Conservation (phyloP, 345 rosid genomes). For the Odontarrhena argentea region DNA sequence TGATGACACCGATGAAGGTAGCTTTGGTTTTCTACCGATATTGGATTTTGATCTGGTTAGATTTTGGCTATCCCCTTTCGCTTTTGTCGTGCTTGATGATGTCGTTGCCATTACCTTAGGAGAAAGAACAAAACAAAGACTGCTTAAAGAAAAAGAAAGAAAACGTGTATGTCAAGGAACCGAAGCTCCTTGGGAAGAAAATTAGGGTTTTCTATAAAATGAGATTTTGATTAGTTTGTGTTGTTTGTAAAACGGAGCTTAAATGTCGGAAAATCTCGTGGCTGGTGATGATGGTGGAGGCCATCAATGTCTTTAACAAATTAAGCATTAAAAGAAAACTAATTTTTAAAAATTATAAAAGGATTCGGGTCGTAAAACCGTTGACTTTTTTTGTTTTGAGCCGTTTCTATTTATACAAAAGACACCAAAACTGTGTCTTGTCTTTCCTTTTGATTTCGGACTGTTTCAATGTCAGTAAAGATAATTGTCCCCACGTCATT, state of each 20-base stretch:
- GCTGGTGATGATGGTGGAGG: conserved; percentile 44
- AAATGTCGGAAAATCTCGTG: conserved; percentile 33
- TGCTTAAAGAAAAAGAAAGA: conserved; percentile 1
- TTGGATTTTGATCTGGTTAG: conserved; percentile 36
- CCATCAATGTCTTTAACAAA: conserved; percentile 37
- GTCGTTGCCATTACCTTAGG: conserved; percentile 48
- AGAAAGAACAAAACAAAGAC: background rate
- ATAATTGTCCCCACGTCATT: conserved; percentile 40
- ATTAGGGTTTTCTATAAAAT: conserved; percentile 37
- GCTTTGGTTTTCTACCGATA: conserved; percentile 30
- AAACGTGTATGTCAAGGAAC: conserved; percentile 40
- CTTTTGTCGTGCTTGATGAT: conserved; percentile 35
- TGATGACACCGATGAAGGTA: conserved; percentile 31
- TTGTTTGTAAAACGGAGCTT: conserved; percentile 40
- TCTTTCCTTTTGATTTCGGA: conserved; percentile 21
- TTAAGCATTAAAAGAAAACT: conserved; percentile 10
- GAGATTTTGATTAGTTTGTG: conserved; percentile 26
- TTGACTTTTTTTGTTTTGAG: conserved; percentile 36
- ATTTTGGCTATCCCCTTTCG: conserved; percentile 43
- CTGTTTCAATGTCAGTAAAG: conserved; percentile 34
- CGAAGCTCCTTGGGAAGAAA: conserved; percentile 5
- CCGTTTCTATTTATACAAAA: conserved; percentile 40
- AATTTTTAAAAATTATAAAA: conserved; percentile 32
- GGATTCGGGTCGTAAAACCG: conserved; percentile 40
- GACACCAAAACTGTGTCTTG: conserved; percentile 15